Evolutionary conservation across 371 early-diverging fungal species (phyloP), one percentile per base, ranked within the genome.

Genomic region (Dichotomocladium elegans): DNA sequence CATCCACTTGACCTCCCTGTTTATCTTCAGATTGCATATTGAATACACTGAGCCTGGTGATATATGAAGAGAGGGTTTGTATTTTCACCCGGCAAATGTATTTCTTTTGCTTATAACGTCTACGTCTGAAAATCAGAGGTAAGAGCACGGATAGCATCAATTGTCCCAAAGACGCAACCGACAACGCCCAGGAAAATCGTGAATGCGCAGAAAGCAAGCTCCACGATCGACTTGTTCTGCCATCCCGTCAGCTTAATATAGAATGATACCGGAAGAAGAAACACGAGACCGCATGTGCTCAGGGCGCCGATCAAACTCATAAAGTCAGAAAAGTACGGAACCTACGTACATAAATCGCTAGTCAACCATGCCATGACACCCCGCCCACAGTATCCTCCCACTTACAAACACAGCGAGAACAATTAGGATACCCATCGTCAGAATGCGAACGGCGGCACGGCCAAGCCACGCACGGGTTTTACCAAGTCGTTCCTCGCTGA

Each of bases 241-340:
- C 68, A 54, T 41, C 88, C 89, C 34, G 81, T 83, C 22, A 88
- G 49, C 30, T 70, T 67, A 7, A 81, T 70, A 53, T 85, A 80
- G 51, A 80, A 87, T 15, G 85, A 37, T n/a, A 87, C 61, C 1
- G 90, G 89, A 50, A 88, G 69, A 17, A 88, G 64, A 68, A 87
- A 90, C 21, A 90, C 87, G 3, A 87, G 69, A 48, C 80, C 73
- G 51, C 82, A 85, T 53, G 82, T 86, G 26, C 83, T 75, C 47
- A 87, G 58, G 4, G 88, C 84, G 17, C 89, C 89, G 43, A 90
- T 66, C 8, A 90, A 64, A 54, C 82, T 79, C 88, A 90, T 87
- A 41, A 87, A 78, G 47, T 87, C 86, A 28, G 81, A 80, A 55
- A 90, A 88, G 66, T 59, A 86, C 8, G 90, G 90, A 17, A 47